These are phyloP conservation scores for Thymus quinquecostatus DNA, from an alignment of 257 asterid species.

Conservation along the genomic window DNA sequence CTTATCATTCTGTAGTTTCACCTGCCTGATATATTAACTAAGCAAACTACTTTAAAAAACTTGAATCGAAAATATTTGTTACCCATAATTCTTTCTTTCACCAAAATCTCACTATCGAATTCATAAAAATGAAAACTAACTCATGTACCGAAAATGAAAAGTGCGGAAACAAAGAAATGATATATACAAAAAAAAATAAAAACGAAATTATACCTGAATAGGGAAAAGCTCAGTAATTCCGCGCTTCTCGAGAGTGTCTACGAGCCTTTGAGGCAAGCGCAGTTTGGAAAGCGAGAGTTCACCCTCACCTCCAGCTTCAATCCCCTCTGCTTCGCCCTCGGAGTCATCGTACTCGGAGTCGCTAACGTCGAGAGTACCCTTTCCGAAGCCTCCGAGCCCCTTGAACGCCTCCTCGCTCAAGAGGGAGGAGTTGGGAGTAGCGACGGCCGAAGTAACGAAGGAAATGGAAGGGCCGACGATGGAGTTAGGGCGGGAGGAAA, in stretches of 20 bases:
- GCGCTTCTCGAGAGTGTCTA: constrained; percentile 67
- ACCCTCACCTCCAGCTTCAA: constrained; percentile 37
- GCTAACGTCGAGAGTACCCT: constrained; percentile 44
- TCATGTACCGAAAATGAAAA: background rate
- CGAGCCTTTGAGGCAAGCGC: constrained; percentile 80
- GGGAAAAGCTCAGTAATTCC: constrained; percentile 91
- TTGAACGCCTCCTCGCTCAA: constrained; percentile 87
- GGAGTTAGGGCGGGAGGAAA: constrained; percentile 44
- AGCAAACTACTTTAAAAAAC: background rate
- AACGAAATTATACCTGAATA: constrained; percentile 36
- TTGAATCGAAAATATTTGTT: background rate
- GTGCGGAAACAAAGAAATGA: background rate
- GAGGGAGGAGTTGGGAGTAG: constrained; percentile 72
- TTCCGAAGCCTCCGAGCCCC: constrained; percentile 68
- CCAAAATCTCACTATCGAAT: background rate
- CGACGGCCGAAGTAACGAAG: constrained; percentile 64
- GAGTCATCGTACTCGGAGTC: constrained; percentile 50
- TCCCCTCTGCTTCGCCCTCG: constrained; percentile 39
- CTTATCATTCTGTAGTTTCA: constrained; percentile 6
- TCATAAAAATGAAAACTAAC: background rate
- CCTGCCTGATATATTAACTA: background rate
- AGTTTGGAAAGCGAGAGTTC: constrained; percentile 66
- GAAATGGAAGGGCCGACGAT: constrained; percentile 41
- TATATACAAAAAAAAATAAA: background rate
- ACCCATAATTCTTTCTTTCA: background rate